Percentiles rank a stretch among this genome's conserved stretches.
These are phyloP conservation scores for Murraya paniculata DNA, from an alignment of 345 rosid species.

Conservation along the genomic window DNA sequence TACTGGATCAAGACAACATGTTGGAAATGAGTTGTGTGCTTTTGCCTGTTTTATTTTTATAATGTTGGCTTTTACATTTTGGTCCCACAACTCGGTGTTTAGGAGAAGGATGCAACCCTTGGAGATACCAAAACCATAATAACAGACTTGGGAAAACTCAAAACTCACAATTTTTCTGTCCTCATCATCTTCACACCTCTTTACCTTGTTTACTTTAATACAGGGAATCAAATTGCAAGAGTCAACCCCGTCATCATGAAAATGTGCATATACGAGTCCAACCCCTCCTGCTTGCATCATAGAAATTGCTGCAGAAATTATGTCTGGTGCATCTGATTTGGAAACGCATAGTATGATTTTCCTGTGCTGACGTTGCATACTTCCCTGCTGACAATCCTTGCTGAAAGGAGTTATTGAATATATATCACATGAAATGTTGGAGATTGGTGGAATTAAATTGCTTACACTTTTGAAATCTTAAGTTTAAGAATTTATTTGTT, in stretches of 20 bases:
- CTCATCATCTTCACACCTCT: neutral
- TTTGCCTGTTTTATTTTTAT: neutral
- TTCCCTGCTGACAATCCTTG: constrained; percentile 27
- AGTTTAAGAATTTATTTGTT: too few species aligned
- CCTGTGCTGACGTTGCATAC: constrained; percentile 39
- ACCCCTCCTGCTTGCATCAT: constrained; percentile 35
- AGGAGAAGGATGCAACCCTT: constrained; percentile 50
- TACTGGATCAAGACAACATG: too few species aligned
- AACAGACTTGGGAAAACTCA: constrained; percentile 36
- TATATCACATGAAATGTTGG: neutral
- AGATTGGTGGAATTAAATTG: neutral
- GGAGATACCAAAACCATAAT: constrained; percentile 39
- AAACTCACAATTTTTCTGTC: neutral
- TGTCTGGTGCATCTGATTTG: constrained; percentile 19
- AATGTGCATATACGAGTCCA: constrained; percentile 35
- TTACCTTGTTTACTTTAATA: constrained; percentile 46
- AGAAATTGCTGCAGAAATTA: constrained; percentile 21
- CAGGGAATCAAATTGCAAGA: constrained; percentile 31
- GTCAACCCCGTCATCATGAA: constrained; percentile 17
- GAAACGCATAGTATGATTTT: constrained; percentile 39
- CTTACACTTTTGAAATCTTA: too few species aligned
- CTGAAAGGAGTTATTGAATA: constrained; percentile 19
- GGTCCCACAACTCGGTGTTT: too few species aligned
- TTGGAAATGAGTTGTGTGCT: neutral
- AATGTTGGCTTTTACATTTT: neutral